phyloP scores from a whole-genome alignment of 2,329 filamentous ascomycete genomes.

The Plectosphaerella plurivora region DNA sequence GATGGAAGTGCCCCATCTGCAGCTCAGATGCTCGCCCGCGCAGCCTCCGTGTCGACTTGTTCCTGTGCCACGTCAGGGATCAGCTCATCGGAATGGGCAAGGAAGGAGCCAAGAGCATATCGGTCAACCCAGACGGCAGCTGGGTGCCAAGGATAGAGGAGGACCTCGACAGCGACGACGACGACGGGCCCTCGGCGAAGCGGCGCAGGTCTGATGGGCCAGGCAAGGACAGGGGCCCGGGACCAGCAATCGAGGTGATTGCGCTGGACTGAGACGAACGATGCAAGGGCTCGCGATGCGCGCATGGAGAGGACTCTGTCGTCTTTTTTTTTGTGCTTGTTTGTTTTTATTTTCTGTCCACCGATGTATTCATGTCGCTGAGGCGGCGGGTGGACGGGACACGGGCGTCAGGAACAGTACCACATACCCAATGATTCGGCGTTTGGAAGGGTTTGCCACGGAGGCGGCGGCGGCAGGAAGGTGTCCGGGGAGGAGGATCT shows the following conservation, averaged over 20 bases:
- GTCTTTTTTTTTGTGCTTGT: not conserved
- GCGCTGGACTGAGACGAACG: slow-evolving; percentile 8
- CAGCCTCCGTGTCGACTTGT: slow-evolving; percentile 68
- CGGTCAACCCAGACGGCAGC: slow-evolving; percentile 20
- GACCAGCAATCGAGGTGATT: slow-evolving; percentile 7
- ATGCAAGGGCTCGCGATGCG: too few relatives aligned
- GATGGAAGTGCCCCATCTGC: slow-evolving; percentile 88
- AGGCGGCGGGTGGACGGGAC: not conserved
- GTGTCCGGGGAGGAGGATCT: too few relatives aligned
- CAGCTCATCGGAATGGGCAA: slow-evolving; percentile 33
- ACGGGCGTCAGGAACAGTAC: not conserved
- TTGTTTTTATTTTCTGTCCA: not conserved
- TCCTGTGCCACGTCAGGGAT: slow-evolving; percentile 58
- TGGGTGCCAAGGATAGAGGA: slow-evolving; percentile 27
- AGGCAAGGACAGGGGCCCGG: not conserved
- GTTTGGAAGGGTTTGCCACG: not conserved
- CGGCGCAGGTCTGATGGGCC: not conserved
- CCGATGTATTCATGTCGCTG: not conserved
- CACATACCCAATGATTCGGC: not conserved
- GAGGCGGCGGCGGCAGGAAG: too few relatives aligned
- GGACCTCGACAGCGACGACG: slow-evolving; percentile 20
- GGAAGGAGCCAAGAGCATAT: slow-evolving; percentile 22
- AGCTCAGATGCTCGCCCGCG: slow-evolving; percentile 69
- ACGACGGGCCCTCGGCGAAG: slow-evolving; percentile 1
- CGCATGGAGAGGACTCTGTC: not conserved